Evolutionary conservation across 2,329 filamentous ascomycete species (phyloP), one percentile per base, ranked within the genome.

Genomic region (Clarireedia homoeocarpa): DNA sequence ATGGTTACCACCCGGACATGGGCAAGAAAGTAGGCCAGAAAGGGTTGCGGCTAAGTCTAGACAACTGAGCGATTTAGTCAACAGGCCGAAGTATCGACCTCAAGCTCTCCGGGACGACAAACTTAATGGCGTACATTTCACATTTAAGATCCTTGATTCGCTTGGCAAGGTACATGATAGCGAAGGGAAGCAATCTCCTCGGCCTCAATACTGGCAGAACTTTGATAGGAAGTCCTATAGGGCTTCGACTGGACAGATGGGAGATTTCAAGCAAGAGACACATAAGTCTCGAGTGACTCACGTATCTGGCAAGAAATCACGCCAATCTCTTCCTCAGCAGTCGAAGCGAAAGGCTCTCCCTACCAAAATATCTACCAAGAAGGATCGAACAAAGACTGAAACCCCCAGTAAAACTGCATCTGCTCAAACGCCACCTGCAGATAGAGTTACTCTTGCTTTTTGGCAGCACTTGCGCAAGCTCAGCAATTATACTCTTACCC

Each of bases 91-190:
- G 38, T 55, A 47, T 15, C 50, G 65, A 42, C 65, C 63, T n/a
- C 57, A 62, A 40, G 57, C 61, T 24, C 51, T 58, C 6, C 57
- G 67, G 45, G 67, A 69, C 34, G 64, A 67, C 40, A 67, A 65
- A 46, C 52, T 56, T 6, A 69, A 66, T 55, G 67, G 61, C 5
- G 67, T 61, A 5, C 64, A 64, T 50, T 44, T 65, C 24, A 65
- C 64, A 10, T 66, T 63, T 49, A 68, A 64, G 55, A 68, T 69
- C 20, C 53, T 69, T 6, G 62, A 67, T 34, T 57, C 56, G 3
- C 61, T 70, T 12, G 30, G 53, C 1, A 59, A 56, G 12, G 47
- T 65, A 14, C 52, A 51, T 3, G 64, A 66, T 49, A 14, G 17
- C 1, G 6, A 59, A 17, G 65, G 64, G n/a, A 57, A 58, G 20